Evolutionary conservation across 768 basidiomycete species (phyloP), one percentile per base, ranked within the genome.

Genomic region (Rhizopogon roseolus): DNA sequence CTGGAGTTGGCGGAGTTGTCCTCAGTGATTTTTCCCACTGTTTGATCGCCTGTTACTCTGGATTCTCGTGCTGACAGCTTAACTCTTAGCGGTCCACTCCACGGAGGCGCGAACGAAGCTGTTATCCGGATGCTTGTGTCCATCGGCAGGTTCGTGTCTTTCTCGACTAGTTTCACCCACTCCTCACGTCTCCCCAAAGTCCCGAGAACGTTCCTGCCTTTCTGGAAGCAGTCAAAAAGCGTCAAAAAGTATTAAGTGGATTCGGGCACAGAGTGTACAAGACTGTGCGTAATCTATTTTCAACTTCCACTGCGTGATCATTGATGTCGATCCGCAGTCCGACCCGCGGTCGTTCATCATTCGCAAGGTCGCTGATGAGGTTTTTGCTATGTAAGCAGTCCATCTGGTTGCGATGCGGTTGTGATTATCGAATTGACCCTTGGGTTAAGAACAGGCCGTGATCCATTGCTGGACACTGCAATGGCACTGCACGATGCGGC

Each of bases 71-170:
- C 28, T 36, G 29, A 50, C 22, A 5, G 16, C 10, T 53, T 53
- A 13, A 13, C 13, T 39, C 19, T n/a, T 45, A 69, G 57, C 40
- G 52, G 54, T 32, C 49, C 64, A 80, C 65, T 68, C 25, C 67
- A 68, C 17, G 90, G 91, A 59, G 92, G 93, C 49, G 93, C 93
- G 3, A 93, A 93, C 60, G 93, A 96, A 68, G 92, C 93, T 5
- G 93, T 96, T 56, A 93, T 96, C 64, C 85, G 94, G 13, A 96
- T 96, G 94, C 75, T 96, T 40, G 79, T 92, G 41, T 85, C 89
- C 1, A 93, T 96, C 57, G 93, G 91, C 62, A 83, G 82, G 82
- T 89, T 61, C 62, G 82, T 66, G 19, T 6, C 34, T 34, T 48
- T n/a, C 5, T 5, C 25, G 17, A 32, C 28, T 38, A 37, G 13